A percentile compares a stretch with the other conserved stretches of the same genome.
These are phyloP conservation scores for Arthrinium puccinioides DNA, from an alignment of 2,329 filamentous ascomycete species.

Conservation along the genomic window DNA sequence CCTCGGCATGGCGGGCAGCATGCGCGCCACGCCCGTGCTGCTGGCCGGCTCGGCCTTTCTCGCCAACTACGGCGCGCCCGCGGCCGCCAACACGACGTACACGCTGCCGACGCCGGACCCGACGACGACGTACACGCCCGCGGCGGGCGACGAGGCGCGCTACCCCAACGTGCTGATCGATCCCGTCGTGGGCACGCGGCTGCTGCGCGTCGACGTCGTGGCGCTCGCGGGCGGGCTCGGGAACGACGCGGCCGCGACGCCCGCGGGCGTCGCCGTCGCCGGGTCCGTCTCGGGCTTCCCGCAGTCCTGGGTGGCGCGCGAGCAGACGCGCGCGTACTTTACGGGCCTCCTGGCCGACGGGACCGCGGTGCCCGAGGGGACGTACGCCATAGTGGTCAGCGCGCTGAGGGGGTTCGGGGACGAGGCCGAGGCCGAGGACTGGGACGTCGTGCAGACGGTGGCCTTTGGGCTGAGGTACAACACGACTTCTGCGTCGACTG, in stretches of 20 bases:
- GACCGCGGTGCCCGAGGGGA: slow-evolving; percentile 13
- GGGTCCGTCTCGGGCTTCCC: slow-evolving; percentile 10
- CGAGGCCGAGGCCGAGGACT: slow-evolving; percentile 13
- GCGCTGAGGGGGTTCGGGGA: slow-evolving; percentile 19
- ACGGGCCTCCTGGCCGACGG: slow-evolving; percentile 15
- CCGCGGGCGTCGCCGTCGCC: neutral
- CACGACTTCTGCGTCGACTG: too few relatives aligned
- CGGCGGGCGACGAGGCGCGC: neutral
- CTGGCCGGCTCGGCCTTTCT: slow-evolving; percentile 2
- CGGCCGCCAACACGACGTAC: slow-evolving; percentile 15
- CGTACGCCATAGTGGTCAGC: slow-evolving; percentile 15
- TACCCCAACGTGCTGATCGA: slow-evolving; percentile 5
- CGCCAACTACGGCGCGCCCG: slow-evolving; percentile 5
- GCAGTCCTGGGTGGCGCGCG: neutral
- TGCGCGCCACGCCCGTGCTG: slow-evolving; percentile 13
- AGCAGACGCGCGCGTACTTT: slow-evolving; percentile 8
- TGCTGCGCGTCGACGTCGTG: neutral
- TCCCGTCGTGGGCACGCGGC: neutral
- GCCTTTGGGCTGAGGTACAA: slow-evolving; percentile 5
- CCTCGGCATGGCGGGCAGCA: slow-evolving; percentile 25
- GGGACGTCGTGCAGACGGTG: slow-evolving; percentile 11
- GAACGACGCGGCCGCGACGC: neutral
- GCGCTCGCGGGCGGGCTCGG: neutral
- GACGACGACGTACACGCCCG: neutral
- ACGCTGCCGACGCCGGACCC: slow-evolving; percentile 12